Percentiles rank a stretch among this genome's conserved stretches.
Evolutionary conservation across 345 rosid species (phyloP).

Genomic region (Erysimum cheiranthoides): DNA sequence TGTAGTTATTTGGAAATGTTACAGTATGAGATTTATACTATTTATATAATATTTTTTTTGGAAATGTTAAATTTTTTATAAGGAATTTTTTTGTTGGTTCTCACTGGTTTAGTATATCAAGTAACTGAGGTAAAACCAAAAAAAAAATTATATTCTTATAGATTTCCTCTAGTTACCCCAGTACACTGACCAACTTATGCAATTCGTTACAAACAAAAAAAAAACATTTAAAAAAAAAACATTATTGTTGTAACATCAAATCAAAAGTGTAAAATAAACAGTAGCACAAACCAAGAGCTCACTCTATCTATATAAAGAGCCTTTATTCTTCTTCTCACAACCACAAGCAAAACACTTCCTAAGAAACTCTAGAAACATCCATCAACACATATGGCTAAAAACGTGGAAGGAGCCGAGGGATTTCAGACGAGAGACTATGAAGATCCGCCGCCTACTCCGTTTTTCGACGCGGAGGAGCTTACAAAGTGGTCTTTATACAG

Average conservation of each 20-base stretch:
- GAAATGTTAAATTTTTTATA: no score
- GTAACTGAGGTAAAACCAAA: no score
- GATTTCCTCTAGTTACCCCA: no score
- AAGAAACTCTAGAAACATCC: constrained; percentile 10
- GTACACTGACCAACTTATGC: no score
- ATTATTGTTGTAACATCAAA: not conserved
- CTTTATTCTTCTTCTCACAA: constrained; percentile 16
- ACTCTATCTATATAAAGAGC: constrained; percentile 34
- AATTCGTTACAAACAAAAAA: no score
- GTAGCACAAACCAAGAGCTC: constrained; percentile 14
- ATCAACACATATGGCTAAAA: constrained; percentile 50
- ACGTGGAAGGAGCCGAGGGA: constrained; percentile 48
- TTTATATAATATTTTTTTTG: not conserved
- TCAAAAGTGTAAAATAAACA: not conserved
- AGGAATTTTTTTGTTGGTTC: no score
- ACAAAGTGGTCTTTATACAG: constrained; percentile 45
- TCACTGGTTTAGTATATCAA: no score
- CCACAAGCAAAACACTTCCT: constrained; percentile 8
- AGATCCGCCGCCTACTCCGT: constrained; percentile 44
- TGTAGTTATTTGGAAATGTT: not conserved
- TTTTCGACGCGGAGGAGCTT: constrained; percentile 42
- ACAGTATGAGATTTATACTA: not conserved
- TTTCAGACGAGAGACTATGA: constrained; percentile 50
- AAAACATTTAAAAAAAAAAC: not conserved
- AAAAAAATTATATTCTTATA: no score